Evolutionary conservation across 140 eudicot species (phyloP), one percentile per base, ranked within the genome.

Genomic region (Oenanthe javanica): DNA sequence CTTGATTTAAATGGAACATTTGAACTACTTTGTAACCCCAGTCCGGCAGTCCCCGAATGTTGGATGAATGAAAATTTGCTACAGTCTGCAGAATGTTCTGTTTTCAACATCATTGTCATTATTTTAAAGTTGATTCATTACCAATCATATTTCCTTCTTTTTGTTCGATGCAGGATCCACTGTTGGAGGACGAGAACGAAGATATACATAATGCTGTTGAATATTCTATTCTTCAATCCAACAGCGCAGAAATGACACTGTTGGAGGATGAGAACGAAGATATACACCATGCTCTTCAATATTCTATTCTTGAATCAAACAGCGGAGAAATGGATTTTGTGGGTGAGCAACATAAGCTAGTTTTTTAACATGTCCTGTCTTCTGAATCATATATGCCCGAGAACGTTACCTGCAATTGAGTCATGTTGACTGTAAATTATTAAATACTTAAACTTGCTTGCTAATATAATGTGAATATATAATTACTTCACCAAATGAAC

Each of bases 211-310:
- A 42, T 40, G 76, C 51, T 38, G 45, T 42, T 71, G 51, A 71
- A 15, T 47, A 13, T 42, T 4, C 45, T 42, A 42, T 42, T 42
- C 45, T 42, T 42, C 4, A 42, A 42, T 42, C 45, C 3, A 42
- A 42, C 45, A 42, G 45, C 45, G 45, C 45, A 42, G 45, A 42
- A 42, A 42, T 42, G 45, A 42, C 43, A 23, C 27, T 75, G 21
- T 75, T 42, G 1, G 78, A 75, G 43, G 59, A 47, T 18, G 78
- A 46, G 78, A 48, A 23, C 21, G 61, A 47, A 75, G 78, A 48
- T 48, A 23, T 75, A 47, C 25, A 47, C 57, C 43, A 27, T 16
- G 59, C 59, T 19, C 6, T 52, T 52, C 6, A 52, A 52, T 16
- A 52, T 52, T 52, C 69, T 9, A 61, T 61, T 9, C 69, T n/a